Base-by-base conservation (phyloP, 1,284 basidiomycete genomes). In the Sutorius eximius region DNA sequence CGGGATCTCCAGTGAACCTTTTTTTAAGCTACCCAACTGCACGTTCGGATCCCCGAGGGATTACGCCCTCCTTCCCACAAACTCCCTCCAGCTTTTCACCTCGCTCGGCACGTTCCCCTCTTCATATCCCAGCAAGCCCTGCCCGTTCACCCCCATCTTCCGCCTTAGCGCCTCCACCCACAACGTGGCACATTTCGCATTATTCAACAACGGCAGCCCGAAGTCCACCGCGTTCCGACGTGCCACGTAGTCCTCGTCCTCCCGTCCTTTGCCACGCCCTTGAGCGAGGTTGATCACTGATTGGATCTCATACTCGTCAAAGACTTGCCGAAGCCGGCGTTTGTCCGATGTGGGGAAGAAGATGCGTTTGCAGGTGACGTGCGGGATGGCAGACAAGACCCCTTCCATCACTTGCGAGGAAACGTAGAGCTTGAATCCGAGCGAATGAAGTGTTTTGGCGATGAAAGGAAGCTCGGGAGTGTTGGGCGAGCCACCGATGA, bases 271-370 rank as follows among this genome's bases (percentile, higher is more conserved):
- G 30, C 89, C 96, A 15, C 95, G 85, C 59, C 84, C 78, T 67
- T 88, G 86, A 18, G 96, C 90, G 46, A 99, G 81, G 77, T 99
- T 98, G 75, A 99, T 87, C 44, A 99, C 96, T 56, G 88, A 91
- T 68, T 95, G 90, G 68, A 99, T 97, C 66, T 98, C 93, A 72
- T 91, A 90, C 73, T 97, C 92, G 72, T 98, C 94, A 64, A 93
- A 91, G 20, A 91, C 91, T 71, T 96, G 91, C 33, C 93, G 87
- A 33, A 98, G 80, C 75, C 94, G 95, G 56, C 96, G 82, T 81
- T 99, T 99, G 77, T 99, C 97, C 69, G 93, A 91, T 57, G 91
- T 90, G 11, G 97, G 97, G 86, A 99, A 98, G 74, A 93, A 86
- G 68, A 99, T 98, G 56, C 89, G 86, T 78, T 95, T 92, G 53